Conservation (phyloP, 179 eudicot species). For the Heliamphora pulchella region DNA sequence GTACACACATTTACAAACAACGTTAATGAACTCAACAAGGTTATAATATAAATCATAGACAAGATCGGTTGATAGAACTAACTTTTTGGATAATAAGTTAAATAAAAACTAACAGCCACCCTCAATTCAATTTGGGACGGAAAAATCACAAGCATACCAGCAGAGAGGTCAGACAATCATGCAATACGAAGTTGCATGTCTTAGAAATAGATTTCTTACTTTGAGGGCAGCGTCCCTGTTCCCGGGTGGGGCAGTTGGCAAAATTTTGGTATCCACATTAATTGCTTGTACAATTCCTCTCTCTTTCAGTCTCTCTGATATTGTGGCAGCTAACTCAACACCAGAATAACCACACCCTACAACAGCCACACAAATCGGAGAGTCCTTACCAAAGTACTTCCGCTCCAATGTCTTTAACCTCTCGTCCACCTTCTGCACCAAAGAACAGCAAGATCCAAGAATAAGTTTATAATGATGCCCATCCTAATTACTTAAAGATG, state of each 20-base stretch:
- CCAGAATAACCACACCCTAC: constrained; percentile 99
- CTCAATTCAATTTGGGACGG: neutral
- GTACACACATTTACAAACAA: neutral
- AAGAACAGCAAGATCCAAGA: constrained; percentile 10
- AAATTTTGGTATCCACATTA: constrained; percentile 54
- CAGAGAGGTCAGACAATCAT: neutral
- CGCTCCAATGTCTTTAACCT: constrained; percentile 63
- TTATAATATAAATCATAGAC: neutral
- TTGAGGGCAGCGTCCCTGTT: constrained; percentile 83
- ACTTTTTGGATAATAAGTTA: neutral
- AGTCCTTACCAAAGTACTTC: constrained; percentile 54
- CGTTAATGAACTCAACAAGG: neutral
- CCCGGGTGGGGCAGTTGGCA: constrained; percentile 83
- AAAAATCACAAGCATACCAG: neutral
- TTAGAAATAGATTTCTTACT: constrained; percentile 31
- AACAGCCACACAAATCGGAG: constrained; percentile 61
- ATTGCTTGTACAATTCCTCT: constrained; percentile 84
- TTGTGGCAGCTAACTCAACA: constrained; percentile 89
- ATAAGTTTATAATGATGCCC: neutral
- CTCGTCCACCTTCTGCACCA: constrained; percentile 65
- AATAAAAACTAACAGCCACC: neutral
- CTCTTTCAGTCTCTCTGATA: constrained; percentile 77
- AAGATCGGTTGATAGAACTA: neutral
- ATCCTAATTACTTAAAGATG: neutral
- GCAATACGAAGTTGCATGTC: neutral